phyloP scores from a whole-genome alignment of 768 basidiomycete genomes.

The Macrocybe gigantea region DNA sequence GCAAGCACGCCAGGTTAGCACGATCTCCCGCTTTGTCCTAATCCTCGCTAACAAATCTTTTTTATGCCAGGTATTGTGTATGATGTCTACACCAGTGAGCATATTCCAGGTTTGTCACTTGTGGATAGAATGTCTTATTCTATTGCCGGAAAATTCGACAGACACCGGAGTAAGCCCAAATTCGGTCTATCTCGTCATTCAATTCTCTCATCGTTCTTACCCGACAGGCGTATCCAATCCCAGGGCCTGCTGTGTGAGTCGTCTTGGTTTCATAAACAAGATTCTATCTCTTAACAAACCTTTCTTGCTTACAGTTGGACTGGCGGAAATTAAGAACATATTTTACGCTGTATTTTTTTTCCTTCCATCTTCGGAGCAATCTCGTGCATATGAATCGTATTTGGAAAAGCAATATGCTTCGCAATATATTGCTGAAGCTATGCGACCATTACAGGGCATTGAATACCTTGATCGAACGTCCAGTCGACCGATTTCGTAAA shows the following conservation, averaged over 20 bases:
- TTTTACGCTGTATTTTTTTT: too few relatives aligned
- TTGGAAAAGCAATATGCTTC: too few relatives aligned
- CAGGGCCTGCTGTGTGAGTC: conserved; percentile 35
- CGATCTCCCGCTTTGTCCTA: neutral
- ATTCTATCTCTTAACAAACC: neutral
- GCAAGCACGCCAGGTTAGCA: conserved; percentile 22
- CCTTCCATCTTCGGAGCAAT: too few relatives aligned
- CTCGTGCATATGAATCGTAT: too few relatives aligned
- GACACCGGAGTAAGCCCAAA: conserved; percentile 19
- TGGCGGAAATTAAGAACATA: conserved; percentile 9
- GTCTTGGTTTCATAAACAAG: neutral
- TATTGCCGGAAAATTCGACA: conserved; percentile 5
- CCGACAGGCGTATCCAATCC: conserved; percentile 31
- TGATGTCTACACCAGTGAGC: conserved; percentile 29
- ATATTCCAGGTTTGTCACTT: conserved; percentile 9
- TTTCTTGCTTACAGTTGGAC: conserved; percentile 10
- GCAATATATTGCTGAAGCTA: too few relatives aligned
- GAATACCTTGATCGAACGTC: too few relatives aligned
- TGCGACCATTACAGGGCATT: too few relatives aligned
- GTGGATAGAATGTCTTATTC: conserved; percentile 4
- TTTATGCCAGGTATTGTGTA: conserved; percentile 21
- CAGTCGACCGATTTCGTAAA: too few relatives aligned
- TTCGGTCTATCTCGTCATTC: neutral
- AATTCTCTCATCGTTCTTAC: neutral
- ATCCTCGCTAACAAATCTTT: neutral